Evolutionary conservation across 2,329 filamentous ascomycete species (phyloP).

Genomic region (Phialophora verrucosa): DNA sequence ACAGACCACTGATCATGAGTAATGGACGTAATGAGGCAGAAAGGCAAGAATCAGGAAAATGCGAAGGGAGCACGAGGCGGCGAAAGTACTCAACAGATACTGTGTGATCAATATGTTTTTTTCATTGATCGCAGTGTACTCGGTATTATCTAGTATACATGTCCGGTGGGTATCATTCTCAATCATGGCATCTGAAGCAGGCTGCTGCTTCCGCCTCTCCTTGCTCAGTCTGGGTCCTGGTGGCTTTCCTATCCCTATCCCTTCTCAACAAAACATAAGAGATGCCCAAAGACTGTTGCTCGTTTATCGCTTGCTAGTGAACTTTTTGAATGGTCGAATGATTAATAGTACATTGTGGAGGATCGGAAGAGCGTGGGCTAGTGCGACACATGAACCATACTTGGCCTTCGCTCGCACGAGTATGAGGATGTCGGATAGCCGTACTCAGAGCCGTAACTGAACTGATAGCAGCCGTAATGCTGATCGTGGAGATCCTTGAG

Average conservation of each 20-base stretch:
- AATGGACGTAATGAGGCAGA: not conserved
- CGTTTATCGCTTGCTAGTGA: slow-evolving; percentile 2
- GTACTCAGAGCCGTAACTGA: slow-evolving; percentile 25
- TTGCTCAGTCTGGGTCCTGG: slow-evolving; percentile 17
- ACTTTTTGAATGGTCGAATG: not conserved
- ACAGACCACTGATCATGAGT: not conserved
- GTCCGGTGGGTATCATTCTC: slow-evolving; percentile 12
- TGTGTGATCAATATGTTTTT: not conserved
- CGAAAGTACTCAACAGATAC: not conserved
- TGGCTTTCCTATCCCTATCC: not conserved
- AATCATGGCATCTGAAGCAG: slow-evolving; percentile 9
- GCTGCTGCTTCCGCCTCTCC: slow-evolving; percentile 11
- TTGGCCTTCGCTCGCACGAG: slow-evolving; percentile 24
- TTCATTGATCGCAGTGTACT: slow-evolving; percentile 12
- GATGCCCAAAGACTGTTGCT: not conserved
- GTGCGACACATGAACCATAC: slow-evolving; percentile 28
- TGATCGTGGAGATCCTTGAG: slow-evolving; percentile 30
- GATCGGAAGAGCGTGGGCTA: not conserved
- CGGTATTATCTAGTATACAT: slow-evolving; percentile 15
- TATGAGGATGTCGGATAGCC: slow-evolving; percentile 9
- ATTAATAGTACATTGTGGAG: not conserved
- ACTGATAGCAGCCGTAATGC: slow-evolving; percentile 20
- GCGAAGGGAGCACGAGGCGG: not conserved
- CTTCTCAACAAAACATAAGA: slow-evolving; percentile 3
- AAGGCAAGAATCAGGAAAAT: not conserved